Percentiles rank a stretch among this genome's conserved stretches.
Conservation (phyloP, 2,329 filamentous ascomycete genomes). For the Achaetomium macrosporum region DNA sequence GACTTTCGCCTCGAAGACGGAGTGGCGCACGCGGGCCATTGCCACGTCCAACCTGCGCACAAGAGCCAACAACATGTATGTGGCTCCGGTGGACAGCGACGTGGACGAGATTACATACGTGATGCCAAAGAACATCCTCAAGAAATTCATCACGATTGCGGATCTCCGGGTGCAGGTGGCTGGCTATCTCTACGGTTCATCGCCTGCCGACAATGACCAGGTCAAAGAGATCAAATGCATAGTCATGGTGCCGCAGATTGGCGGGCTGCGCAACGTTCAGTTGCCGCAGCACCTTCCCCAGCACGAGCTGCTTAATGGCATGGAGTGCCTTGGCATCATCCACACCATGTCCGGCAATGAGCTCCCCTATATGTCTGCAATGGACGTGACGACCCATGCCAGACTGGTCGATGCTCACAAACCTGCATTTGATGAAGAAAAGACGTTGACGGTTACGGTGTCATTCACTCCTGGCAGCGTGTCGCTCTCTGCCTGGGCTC, state of each 20-base stretch:
- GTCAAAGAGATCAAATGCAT: slow-evolving; percentile 97
- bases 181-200: slow-evolving; percentile 89
- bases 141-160: slow-evolving; percentile 95
- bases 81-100: slow-evolving; percentile 89
- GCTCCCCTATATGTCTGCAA: slow-evolving; percentile 90
- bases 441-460: slow-evolving; percentile 90
- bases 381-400: slow-evolving; percentile 90
- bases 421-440: slow-evolving; percentile 71
- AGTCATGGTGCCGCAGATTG: slow-evolving; percentile 95
- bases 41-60: slow-evolving; percentile 93
- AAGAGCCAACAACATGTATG: slow-evolving; percentile 95
- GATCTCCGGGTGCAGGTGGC: slow-evolving; percentile 95
- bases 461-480: slow-evolving; percentile 96
- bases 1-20: slow-evolving; percentile 96
- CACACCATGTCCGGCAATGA: slow-evolving; percentile 95
- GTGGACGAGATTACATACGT: slow-evolving; percentile 92
- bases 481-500: slow-evolving; percentile 85
- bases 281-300: slow-evolving; percentile 84
- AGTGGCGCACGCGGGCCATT: slow-evolving; percentile 95
- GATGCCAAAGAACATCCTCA: slow-evolving; percentile 98
- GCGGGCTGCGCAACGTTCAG: slow-evolving; percentile 85
- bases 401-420: slow-evolving; percentile 78
- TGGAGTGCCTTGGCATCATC: slow-evolving; percentile 91
- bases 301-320: slow-evolving; percentile 77
- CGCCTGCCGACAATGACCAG: slow-evolving; percentile 88